A percentile compares a stretch with the other conserved stretches of the same genome.
These are phyloP conservation scores for Pezicula neosporulosa DNA, from an alignment of 2,329 filamentous ascomycete species.

Conservation along the genomic window DNA sequence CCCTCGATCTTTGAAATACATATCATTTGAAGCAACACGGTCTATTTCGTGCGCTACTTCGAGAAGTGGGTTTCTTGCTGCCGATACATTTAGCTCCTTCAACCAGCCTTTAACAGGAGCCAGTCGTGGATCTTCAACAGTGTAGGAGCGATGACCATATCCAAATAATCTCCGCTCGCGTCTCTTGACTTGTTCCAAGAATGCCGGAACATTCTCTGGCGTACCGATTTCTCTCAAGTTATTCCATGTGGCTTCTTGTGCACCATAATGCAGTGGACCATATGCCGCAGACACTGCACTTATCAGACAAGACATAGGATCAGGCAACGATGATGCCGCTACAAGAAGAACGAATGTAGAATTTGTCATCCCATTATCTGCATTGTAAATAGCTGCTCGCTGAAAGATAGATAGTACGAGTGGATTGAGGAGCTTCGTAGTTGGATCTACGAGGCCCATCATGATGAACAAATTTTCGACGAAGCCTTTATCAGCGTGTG, in stretches of 20 bases:
- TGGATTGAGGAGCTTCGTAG: too few species aligned
- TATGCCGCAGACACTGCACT: too few species aligned
- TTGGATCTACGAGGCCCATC: too few species aligned
- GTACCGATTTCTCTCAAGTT: conserved; percentile 33
- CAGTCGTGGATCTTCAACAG: conserved; percentile 32
- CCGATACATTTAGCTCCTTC: conserved; percentile 12
- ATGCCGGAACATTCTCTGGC: conserved; percentile 32
- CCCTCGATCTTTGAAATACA: conserved; percentile 31
- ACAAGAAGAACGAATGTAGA: too few species aligned
- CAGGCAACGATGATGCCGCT: too few species aligned
- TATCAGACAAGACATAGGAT: too few species aligned
- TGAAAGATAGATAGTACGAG: too few species aligned
- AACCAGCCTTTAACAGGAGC: conserved; percentile 28
- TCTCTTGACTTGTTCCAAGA: conserved; percentile 36
- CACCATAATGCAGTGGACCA: too few species aligned
- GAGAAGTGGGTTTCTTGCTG: conserved; percentile 28
- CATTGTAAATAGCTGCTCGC: too few species aligned
- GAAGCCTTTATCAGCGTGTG: too few species aligned
- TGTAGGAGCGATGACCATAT: conserved; percentile 36
- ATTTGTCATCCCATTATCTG: too few species aligned
- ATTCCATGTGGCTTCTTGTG: conserved; percentile 27
- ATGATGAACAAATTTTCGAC: too few species aligned
- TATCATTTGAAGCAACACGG: conserved; percentile 29
- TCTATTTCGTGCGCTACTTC: conserved; percentile 34
- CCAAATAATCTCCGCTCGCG: conserved; percentile 39